Base-by-base conservation (phyloP, 352 stramenopile genomes). In the Globisporangium spinosum region DNA sequence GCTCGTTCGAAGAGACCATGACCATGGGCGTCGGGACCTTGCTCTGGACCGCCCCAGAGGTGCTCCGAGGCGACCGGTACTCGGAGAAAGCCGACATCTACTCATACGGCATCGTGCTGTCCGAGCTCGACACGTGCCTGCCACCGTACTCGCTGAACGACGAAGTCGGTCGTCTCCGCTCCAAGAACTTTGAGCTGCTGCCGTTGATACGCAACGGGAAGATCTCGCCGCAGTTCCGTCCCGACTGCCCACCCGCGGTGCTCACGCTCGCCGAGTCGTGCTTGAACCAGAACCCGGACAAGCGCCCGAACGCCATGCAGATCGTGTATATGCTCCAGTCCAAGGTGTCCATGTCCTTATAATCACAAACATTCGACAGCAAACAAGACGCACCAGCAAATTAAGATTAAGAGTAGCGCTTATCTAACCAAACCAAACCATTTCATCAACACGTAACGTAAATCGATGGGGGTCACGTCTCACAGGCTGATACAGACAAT, bases 1-100 rank as follows among this genome's bases (percentile, higher is more conserved):
- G 76, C 6, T 84, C 77, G 5, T 77, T 80, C 40, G 79, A 88
- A 22, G 74, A 89, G 58, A 87, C 81, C n/a, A 89, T 89, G 81
- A 89, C 79, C 3, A 83, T 73, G 53, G 81, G 81, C 15, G 78
- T 89, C 34, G 82, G 80, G 4, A 89, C 82, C 22, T 29, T 87
- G 35, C 76, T 88, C 2, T 90, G 80, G 82, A 90, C 77, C 2
- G 82, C 82, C 6, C 82, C 82, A 0, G 82, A 85, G 63, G 80
- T 90, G 22, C 63, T 90, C 7, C 69, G 76, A 4, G 82, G 82
- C 2, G 80, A 87, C 29, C 51, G 68, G 40, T 90, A 90, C 70
- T 77, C 70, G 7, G 77, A 87, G 62, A 83, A 82, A 51, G 77
- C 78, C 2, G 82, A 90, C 62, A 77, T 90, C 40, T 90, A 83